phyloP scores from a whole-genome alignment of 306 rosid species.

The Begonia loranthoides region DNA sequence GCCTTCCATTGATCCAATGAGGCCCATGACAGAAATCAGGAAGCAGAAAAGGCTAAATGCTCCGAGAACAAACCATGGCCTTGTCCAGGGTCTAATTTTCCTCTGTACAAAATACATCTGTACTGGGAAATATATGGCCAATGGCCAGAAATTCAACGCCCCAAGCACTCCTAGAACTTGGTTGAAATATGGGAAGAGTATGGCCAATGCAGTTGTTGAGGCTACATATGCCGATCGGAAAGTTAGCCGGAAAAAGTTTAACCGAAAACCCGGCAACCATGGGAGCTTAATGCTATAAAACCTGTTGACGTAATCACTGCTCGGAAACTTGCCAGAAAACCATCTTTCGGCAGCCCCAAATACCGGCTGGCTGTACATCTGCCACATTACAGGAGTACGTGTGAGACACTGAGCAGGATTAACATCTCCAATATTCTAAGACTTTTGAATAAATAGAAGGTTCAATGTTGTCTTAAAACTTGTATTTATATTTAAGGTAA shows the following conservation, averaged over 20 bases:
- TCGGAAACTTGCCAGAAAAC: constrained; percentile 36
- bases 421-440: too few relatives aligned
- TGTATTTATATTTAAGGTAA: too few relatives aligned
- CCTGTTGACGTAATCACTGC: constrained; percentile 40
- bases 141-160: constrained; percentile 79
- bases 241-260: constrained; percentile 43
- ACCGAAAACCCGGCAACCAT: constrained; percentile 25
- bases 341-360: constrained; percentile 52
- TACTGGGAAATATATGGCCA: constrained; percentile 65
- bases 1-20: constrained; percentile 64
- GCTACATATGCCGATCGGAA: constrained; percentile 57
- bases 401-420: background rate
- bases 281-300: constrained; percentile 37
- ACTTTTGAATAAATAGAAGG: background rate
- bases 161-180: constrained; percentile 63
- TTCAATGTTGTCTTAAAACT: too few relatives aligned
- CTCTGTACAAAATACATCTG: constrained; percentile 76
- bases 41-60: constrained; percentile 54
- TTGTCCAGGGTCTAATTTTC: constrained; percentile 55
- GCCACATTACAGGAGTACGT: constrained; percentile 1
- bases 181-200: constrained; percentile 80
- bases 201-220: constrained; percentile 58
- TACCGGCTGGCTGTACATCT: constrained; percentile 56
- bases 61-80: constrained; percentile 49
- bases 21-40: constrained; percentile 34